Base-by-base conservation (phyloP, 768 basidiomycete genomes). In the Amanita rimosa region DNA sequence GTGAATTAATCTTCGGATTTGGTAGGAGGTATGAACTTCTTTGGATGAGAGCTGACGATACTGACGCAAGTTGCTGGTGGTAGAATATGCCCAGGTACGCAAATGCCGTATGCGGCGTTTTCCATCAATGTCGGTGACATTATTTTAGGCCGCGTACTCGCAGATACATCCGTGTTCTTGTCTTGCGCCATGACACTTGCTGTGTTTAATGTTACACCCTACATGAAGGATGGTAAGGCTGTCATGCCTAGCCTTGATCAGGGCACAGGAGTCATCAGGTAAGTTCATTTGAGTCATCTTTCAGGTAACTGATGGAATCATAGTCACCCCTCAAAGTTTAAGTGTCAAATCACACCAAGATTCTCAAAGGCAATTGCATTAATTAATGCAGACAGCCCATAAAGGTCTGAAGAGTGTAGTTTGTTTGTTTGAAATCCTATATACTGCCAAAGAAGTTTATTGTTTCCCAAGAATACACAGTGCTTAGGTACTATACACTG, bases 1-100 rank as follows among this genome's bases (percentile, higher is more conserved):
- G 67, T 16, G 58, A 60, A 4, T 57, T 71, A 33, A 72, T 67
- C 47, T 81, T 78, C 50, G 78, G 78, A 3, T 80, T 77, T 44
- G 78, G 76, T 26, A 60, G 78, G 56, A 69, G 78, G 67, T 60
- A 35, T 42, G 54, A 41, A 17, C 39, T 27, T 19, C 37, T 22
- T 16, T 17, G 26, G 45, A 39, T 27, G 41, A 27, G 29, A 42
- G 27, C n/a, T 19, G 41, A 43, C 21, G 29, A n/a, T 13, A 9
- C 5, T 45, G 3, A 22, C n/a, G 10, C 26, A 33, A 19, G 16
- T 33, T 29, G 13, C 21, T 22, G 17, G n/a, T 8, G 11, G n/a
- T 29, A 64, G 67, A 54, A 68, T 68, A 24, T 67, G 65, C 51
- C 65, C 67, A 46, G 66, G 67, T 65, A 49, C 34, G 40, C 8